Percentiles rank a stretch among this genome's conserved stretches.
These are phyloP conservation scores for Camellia granthamiana DNA, from an alignment of 148 eudicot species.

Conservation along the genomic window DNA sequence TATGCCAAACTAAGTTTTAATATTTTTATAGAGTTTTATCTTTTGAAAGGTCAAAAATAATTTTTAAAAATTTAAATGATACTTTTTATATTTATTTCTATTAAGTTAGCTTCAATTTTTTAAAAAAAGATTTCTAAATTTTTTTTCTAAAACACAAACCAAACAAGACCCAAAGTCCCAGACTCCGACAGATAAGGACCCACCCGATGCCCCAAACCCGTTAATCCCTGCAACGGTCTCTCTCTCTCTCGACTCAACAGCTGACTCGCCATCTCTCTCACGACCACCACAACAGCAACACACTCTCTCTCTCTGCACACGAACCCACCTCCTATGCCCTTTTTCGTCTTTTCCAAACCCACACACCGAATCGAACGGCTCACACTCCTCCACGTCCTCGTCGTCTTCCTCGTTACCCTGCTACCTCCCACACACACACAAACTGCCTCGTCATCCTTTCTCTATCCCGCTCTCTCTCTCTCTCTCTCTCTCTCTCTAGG, in stretches of 20 bases:
- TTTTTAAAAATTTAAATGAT: too few species aligned
- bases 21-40: too few species aligned
- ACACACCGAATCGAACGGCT: constrained; percentile 17
- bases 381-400: constrained; percentile 9
- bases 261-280: too few species aligned
- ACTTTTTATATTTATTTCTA: too few species aligned
- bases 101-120: too few species aligned
- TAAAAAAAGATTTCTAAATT: too few species aligned
- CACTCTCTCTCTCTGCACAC: neutral
- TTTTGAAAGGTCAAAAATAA: too few species aligned
- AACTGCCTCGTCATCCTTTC: constrained; percentile 9
- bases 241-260: too few species aligned
- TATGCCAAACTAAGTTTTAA: too few species aligned
- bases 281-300: neutral
- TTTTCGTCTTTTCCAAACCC: constrained; percentile 41
- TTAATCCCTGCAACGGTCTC: constrained; percentile 9
- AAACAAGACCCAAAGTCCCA: too few species aligned
- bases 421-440: constrained; percentile 3
- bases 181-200: neutral
- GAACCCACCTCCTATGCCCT: constrained; percentile 16
- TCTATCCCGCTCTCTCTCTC: constrained; percentile 3
- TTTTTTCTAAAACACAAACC: too few species aligned
- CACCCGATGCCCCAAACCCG: constrained; percentile 4
- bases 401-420: constrained; percentile 20
- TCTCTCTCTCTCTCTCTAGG: constrained; percentile 14